Percentiles rank a stretch among this genome's conserved stretches.
Conservation (phyloP, 768 basidiomycete genomes). For the Boletus tylopilopsis region DNA sequence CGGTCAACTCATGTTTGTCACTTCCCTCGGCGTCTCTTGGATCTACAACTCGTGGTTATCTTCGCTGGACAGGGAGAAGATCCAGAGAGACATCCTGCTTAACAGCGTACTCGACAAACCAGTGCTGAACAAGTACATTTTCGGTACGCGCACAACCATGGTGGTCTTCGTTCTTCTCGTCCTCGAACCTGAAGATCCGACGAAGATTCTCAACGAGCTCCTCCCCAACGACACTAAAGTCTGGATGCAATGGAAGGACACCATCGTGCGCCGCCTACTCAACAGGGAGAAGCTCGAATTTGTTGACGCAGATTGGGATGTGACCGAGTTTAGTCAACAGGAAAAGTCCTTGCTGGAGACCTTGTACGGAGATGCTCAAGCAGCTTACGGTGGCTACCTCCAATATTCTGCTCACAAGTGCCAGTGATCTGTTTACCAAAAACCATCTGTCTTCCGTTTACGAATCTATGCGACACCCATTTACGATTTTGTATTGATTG, state of each 20-base stretch:
- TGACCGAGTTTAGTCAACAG: slow-evolving; percentile 8
- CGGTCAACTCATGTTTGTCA: slow-evolving; percentile 35
- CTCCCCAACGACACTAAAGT: slow-evolving; percentile 28
- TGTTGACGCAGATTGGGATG: slow-evolving; percentile 18
- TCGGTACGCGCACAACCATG: slow-evolving; percentile 26
- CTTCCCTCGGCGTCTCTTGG: slow-evolving; percentile 34
- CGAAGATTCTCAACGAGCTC: slow-evolving; percentile 18
- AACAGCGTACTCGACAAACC: slow-evolving; percentile 22
- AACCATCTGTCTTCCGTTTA: neutral
- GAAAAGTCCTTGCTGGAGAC: slow-evolving; percentile 22
- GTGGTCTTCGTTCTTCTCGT: slow-evolving; percentile 25
- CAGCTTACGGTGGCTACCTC: slow-evolving; percentile 25
- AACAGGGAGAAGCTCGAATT: slow-evolving; percentile 24
- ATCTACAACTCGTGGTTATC: slow-evolving; percentile 34
- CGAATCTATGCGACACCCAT: too few species aligned
- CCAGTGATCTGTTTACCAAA: neutral
- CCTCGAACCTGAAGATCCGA: slow-evolving; percentile 19
- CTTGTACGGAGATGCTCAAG: slow-evolving; percentile 21
- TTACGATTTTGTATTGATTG: too few species aligned
- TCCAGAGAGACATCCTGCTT: slow-evolving; percentile 25
- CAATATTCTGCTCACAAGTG: slow-evolving; percentile 8
- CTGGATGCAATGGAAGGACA: slow-evolving; percentile 27
- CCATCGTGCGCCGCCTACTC: slow-evolving; percentile 14
- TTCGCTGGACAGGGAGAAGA: slow-evolving; percentile 35
- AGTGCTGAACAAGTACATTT: slow-evolving; percentile 19